These are phyloP conservation scores for Kokia cookei DNA, from an alignment of 441 rosid genomes.

Conservation along the genomic window DNA sequence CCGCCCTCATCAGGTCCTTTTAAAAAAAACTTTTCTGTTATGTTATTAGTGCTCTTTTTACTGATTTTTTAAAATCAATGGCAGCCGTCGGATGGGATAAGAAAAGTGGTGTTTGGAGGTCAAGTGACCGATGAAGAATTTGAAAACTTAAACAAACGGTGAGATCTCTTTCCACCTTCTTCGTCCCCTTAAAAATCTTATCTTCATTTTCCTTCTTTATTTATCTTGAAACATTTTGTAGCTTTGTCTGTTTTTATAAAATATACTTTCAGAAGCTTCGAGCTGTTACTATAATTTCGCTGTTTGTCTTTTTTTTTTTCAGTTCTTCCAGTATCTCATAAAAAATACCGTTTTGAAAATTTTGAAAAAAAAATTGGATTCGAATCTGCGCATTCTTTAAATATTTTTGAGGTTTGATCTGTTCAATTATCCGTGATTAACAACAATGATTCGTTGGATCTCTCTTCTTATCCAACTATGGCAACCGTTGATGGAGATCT, in stretches of 20 bases:
- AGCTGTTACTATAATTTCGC: too few species aligned
- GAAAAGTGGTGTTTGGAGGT: constrained; percentile 95
- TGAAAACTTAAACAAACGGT: constrained; percentile 84
- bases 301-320: too few species aligned
- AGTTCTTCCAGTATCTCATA: too few species aligned
- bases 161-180: constrained; percentile 28
- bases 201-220: background rate
- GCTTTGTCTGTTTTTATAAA: background rate
- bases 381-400: background rate
- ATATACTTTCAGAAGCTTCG: too few species aligned
- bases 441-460: background rate
- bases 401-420: constrained; percentile 5
- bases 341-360: background rate
- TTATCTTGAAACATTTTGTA: background rate
- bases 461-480: background rate
- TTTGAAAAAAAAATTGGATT: background rate
- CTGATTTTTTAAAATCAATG: background rate
- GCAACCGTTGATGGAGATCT: background rate
- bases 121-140: constrained; percentile 93
- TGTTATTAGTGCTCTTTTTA: background rate
- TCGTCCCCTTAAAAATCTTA: background rate
- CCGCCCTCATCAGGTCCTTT: constrained; percentile 57
- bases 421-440: background rate
- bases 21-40: background rate
- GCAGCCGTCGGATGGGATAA: constrained; percentile 95